Conservation (phyloP, 352 stramenopile species). For the Phytophthora fragariae region DNA sequence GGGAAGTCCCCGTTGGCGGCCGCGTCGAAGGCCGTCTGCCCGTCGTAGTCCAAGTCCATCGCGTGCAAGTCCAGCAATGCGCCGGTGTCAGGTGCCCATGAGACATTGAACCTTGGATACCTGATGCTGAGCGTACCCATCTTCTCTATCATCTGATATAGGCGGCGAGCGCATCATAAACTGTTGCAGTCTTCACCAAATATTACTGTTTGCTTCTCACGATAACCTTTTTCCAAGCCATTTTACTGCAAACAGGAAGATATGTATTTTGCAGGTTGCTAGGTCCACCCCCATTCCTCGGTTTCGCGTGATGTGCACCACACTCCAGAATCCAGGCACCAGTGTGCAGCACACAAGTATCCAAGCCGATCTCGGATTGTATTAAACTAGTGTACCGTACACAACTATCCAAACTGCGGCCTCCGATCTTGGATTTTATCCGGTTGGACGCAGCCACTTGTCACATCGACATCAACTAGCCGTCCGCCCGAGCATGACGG, state of each 20-base stretch:
- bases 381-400: no score
- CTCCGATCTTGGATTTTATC: neutral
- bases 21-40: slow-evolving; percentile 78
- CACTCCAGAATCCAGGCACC: slow-evolving; percentile 17
- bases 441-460: neutral
- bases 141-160: no score
- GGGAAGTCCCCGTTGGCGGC: slow-evolving; percentile 85
- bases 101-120: neutral
- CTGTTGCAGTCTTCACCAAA: no score
- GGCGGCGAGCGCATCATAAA: no score
- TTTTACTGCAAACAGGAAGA: no score
- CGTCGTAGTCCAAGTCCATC: slow-evolving; percentile 78
- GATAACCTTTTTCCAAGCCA: no score
- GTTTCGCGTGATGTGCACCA: slow-evolving; percentile 16
- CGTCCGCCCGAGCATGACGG: slow-evolving; percentile 15
- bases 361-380: no score
- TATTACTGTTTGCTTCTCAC: no score
- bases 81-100: neutral
- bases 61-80: neutral
- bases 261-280: no score
- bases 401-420: no score
- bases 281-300: no score
- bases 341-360: no score
- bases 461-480: slow-evolving; percentile 9
- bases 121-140: neutral